These are phyloP conservation scores for Carex myosuroides DNA, from an alignment of 176 grass and related monocot species.

Conservation along the genomic window DNA sequence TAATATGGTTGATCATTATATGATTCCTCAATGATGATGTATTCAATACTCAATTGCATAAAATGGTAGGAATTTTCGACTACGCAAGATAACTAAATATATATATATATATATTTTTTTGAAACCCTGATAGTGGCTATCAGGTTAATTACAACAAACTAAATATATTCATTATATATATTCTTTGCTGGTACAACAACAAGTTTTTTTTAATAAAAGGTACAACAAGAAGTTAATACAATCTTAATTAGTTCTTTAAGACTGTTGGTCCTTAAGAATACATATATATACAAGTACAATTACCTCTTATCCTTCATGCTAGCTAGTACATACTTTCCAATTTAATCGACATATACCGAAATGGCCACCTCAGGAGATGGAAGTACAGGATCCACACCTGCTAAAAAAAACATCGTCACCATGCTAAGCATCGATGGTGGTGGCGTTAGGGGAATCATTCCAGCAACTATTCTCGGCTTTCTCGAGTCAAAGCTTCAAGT, in stretches of 20 bases:
- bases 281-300: background rate
- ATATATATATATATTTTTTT: too few relatives aligned
- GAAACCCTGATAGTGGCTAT: too few relatives aligned
- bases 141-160: too few relatives aligned
- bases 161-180: too few relatives aligned
- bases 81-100: too few relatives aligned
- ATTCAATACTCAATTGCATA: too few relatives aligned
- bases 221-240: too few relatives aligned
- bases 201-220: too few relatives aligned
- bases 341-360: background rate
- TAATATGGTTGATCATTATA: too few relatives aligned
- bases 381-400: background rate
- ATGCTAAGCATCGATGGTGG: slow-evolving; percentile 77
- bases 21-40: too few relatives aligned
- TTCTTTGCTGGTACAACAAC: too few relatives aligned
- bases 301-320: background rate
- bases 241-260: background rate
- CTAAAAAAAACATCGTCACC: slow-evolving; percentile 38
- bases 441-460: slow-evolving; percentile 67
- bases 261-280: background rate
- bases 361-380: background rate
- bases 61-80: too few relatives aligned
- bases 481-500: slow-evolving; percentile 65
- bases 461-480: slow-evolving; percentile 44
- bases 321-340: background rate